A percentile compares a stretch with the other conserved stretches of the same genome.
These are phyloP conservation scores for Polytrichum commune DNA, from an alignment of 225 moss, liverwort and hornwort species.

Conservation along the genomic window DNA sequence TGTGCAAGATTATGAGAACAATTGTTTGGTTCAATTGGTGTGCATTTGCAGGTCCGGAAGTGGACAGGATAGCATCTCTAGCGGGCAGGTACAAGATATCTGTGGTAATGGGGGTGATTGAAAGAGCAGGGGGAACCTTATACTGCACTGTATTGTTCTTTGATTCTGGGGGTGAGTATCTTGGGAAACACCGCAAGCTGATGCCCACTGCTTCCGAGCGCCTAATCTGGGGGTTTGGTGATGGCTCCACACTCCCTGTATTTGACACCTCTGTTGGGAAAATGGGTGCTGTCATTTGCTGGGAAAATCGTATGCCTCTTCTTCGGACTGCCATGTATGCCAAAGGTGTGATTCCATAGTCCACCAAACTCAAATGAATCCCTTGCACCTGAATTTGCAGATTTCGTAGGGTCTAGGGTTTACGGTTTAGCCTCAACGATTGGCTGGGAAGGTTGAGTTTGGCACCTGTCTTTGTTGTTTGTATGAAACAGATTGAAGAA, in stretches of 20 bases:
- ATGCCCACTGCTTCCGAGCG: constrained; percentile 77
- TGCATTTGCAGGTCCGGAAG: constrained; percentile 60
- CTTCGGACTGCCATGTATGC: constrained; percentile 81
- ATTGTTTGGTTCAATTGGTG: background rate
- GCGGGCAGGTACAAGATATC: constrained; percentile 47
- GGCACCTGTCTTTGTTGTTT: no score
- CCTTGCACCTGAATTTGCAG: no score
- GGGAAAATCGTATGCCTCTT: constrained; percentile 89
- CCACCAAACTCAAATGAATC: no score
- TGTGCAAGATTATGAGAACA: no score
- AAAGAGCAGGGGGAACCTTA: constrained; percentile 56
- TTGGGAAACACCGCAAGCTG: constrained; percentile 78
- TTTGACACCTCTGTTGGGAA: constrained; percentile 66
- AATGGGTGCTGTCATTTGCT: constrained; percentile 75
- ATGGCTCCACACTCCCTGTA: constrained; percentile 75
- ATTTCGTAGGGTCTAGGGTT: background rate
- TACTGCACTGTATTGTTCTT: constrained; percentile 63
- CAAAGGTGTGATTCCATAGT: constrained; percentile 33
- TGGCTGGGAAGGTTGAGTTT: no score
- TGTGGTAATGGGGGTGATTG: constrained; percentile 62
- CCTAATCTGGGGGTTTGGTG: constrained; percentile 78
- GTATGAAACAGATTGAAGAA: no score
- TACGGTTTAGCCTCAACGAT: background rate
- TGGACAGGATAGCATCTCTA: constrained; percentile 46
- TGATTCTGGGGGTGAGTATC: constrained; percentile 45